Evolutionary conservation across 345 rosid species (phyloP).

Genomic region (Heritiera fomes): DNA sequence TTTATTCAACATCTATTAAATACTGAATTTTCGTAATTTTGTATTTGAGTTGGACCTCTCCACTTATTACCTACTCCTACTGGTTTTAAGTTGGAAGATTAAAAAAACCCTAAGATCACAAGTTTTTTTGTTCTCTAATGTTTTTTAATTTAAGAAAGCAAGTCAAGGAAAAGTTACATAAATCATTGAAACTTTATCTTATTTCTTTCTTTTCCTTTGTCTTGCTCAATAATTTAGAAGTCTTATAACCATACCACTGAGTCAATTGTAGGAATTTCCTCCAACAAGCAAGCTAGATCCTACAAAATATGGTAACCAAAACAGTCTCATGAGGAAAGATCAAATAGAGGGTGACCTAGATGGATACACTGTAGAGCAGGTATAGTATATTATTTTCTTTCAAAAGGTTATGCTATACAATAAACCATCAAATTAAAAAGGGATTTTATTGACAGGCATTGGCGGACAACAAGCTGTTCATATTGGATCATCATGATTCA

Average conservation of each 20-base stretch:
- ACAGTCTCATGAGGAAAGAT: conserved; percentile 47
- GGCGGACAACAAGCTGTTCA: conserved; percentile 56
- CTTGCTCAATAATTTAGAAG: no score
- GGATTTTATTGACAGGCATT: conserved; percentile 49
- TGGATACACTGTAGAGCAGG: conserved; percentile 55
- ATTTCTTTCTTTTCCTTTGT: background rate
- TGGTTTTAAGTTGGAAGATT: no score
- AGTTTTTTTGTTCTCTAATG: background rate
- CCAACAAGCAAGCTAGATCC: conserved; percentile 63
- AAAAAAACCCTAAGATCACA: no score
- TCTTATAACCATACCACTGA: background rate
- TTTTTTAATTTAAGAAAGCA: background rate
- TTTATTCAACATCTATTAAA: no score
- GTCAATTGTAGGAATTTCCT: conserved; percentile 62
- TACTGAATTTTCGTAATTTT: no score
- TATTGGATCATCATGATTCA: conserved; percentile 76
- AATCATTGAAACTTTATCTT: background rate
- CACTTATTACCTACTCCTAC: no score
- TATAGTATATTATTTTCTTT: conserved; percentile 4
- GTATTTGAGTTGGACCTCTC: no score
- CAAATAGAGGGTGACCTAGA: conserved; percentile 46
- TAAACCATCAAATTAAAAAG: background rate
- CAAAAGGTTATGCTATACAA: no score
- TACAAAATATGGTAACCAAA: conserved; percentile 47
- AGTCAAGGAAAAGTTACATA: no score